A percentile compares a stretch with the other conserved stretches of the same genome.
Evolutionary conservation across 306 rosid genomes (phyloP).

Genomic region (Gleditsia sinensis): DNA sequence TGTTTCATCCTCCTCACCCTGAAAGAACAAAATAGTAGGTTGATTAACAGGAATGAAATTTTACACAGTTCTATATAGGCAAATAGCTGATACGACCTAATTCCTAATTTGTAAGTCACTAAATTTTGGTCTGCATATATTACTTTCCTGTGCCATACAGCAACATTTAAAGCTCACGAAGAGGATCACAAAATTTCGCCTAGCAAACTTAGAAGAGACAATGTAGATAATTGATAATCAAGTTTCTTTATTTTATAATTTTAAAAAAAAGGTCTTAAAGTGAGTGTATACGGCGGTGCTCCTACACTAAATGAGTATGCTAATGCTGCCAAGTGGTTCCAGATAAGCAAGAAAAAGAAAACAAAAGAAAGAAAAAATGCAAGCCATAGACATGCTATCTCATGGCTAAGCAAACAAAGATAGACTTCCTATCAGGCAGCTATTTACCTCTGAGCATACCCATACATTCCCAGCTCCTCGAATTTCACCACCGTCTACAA

Average conservation of each 20-base stretch:
- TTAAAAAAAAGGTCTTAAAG: not conserved
- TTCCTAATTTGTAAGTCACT: not conserved
- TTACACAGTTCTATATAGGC: constrained; percentile 17
- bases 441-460: constrained; percentile 91
- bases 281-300: constrained; percentile 4
- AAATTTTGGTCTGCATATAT: constrained; percentile 19
- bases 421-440: constrained; percentile 18
- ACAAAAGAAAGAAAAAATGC: not conserved
- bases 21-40: constrained; percentile 34
- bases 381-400: constrained; percentile 8
- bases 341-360: not conserved
- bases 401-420: not conserved
- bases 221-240: constrained; percentile 7
- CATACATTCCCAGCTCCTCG: constrained; percentile 98
- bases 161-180: constrained; percentile 11
- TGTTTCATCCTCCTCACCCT: constrained; percentile 90
- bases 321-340: constrained; percentile 14
- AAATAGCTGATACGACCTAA: constrained; percentile 8
- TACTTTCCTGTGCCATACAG: constrained; percentile 16
- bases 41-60: constrained; percentile 24
- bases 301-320: constrained; percentile 17
- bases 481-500: constrained; percentile 97
- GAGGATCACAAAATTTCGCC: constrained; percentile 11
- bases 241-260: not conserved
- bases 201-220: constrained; percentile 14